Conservation (phyloP, 176 grass and related monocot genomes). For the Phyllostachys edulis region DNA sequence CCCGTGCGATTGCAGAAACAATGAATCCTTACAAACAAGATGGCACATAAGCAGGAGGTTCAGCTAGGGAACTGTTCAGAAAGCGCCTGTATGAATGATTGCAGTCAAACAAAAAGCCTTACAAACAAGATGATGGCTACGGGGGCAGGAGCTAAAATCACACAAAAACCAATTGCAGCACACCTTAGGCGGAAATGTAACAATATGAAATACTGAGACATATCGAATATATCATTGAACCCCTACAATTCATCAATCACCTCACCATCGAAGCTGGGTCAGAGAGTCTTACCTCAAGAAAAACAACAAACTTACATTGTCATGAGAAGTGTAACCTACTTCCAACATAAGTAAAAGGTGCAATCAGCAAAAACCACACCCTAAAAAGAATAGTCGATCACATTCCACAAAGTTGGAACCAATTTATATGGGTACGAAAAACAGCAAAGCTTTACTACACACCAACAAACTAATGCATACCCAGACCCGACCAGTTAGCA, state of each 20-base stretch:
- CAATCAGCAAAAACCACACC: background rate
- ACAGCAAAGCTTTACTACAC: background rate
- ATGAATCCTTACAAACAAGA: background rate
- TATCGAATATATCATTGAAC: background rate
- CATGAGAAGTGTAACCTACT: background rate
- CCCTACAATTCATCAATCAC: background rate
- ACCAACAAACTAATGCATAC: background rate
- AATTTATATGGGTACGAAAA: background rate
- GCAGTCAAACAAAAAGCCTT: too few relatives aligned
- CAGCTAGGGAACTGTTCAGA: background rate
- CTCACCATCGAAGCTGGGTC: background rate
- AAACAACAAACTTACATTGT: background rate
- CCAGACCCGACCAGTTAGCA: background rate
- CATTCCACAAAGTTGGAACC: background rate
- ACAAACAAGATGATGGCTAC: background rate
- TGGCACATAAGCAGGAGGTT: background rate
- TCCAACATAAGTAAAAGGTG: background rate
- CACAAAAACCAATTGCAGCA: background rate
- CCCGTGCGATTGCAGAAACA: background rate
- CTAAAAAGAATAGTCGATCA: background rate
- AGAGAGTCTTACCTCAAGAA: background rate
- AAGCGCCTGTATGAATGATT: background rate
- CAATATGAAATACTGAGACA: background rate
- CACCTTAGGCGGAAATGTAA: background rate
- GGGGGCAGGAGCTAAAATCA: background rate